Evolutionary conservation across 306 rosid genomes (phyloP).

Genomic region (Leucaena leucocephala): DNA sequence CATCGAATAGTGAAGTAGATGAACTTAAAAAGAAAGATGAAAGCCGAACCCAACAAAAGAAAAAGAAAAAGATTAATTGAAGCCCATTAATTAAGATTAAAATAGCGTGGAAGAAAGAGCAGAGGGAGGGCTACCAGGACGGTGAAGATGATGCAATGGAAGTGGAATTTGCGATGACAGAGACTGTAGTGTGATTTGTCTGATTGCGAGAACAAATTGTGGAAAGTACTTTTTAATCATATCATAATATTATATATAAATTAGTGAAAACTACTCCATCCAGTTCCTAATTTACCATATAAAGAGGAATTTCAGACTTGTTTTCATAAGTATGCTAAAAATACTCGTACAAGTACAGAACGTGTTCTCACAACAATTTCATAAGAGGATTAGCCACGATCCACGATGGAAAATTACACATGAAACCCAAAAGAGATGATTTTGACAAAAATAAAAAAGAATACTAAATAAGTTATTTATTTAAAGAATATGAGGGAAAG

Average conservation of each 20-base stretch:
- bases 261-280: neutral
- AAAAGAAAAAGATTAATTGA: neutral
- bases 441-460: neutral
- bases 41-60: neutral
- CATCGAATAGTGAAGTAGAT: neutral
- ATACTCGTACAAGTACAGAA: too few relatives aligned
- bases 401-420: neutral
- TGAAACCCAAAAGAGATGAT: neutral
- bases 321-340: too few relatives aligned
- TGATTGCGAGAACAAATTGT: neutral
- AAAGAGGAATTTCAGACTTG: too few relatives aligned
- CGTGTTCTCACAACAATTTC: neutral
- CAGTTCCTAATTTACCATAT: neutral
- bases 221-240: neutral
- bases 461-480: neutral
- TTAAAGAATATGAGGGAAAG: neutral
- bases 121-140: neutral
- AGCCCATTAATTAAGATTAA: neutral
- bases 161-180: neutral
- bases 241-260: too few relatives aligned
- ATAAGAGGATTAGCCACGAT: neutral
- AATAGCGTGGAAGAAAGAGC: too few relatives aligned
- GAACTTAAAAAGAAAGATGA: constrained; percentile 1
- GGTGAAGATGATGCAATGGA: neutral
- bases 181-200: neutral